Evolutionary conservation across 495 filamentous ascomycete genomes (phyloP).

Genomic region (Clohesyomyces aquaticus): DNA sequence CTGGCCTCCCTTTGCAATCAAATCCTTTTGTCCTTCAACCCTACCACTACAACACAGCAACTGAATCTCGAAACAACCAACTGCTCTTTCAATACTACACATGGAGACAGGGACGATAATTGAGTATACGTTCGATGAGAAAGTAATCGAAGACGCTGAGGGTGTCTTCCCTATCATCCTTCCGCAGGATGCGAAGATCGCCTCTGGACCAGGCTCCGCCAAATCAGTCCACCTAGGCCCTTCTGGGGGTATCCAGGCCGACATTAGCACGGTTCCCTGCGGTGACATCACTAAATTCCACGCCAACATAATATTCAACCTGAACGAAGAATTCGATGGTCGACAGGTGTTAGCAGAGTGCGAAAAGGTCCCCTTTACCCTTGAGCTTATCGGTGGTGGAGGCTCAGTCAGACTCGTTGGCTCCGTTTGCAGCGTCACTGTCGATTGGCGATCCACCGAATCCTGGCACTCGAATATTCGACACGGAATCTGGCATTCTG

Average conservation of each 20-base stretch:
- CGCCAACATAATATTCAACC: constrained; percentile 3
- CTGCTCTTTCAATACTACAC: neutral
- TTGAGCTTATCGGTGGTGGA: neutral
- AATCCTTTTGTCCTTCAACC: neutral
- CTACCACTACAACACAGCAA: neutral
- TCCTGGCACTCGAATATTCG: constrained; percentile 5
- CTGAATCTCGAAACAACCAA: neutral
- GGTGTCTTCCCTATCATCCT: constrained; percentile 2
- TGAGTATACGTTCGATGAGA: constrained; percentile 6
- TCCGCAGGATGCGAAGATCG: neutral
- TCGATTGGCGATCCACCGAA: constrained; percentile 3
- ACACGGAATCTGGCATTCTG: constrained; percentile 17
- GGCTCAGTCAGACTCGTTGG: constrained; percentile 2
- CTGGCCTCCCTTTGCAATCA: neutral
- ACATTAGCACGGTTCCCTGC: constrained; percentile 1
- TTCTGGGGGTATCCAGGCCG: neutral
- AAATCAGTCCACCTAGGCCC: constrained; percentile 3
- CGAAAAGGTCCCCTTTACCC: constrained; percentile 2
- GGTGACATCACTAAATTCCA: constrained; percentile 1
- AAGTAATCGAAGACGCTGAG: constrained; percentile 1
- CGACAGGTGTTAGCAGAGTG: constrained; percentile 2
- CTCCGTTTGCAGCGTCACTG: neutral
- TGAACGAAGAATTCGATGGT: constrained; percentile 3
- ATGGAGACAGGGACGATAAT: neutral
- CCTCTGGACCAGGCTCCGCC: neutral